Evolutionary conservation across 768 basidiomycete species (phyloP).

Genomic region (Pleurotus citrinopileatus): DNA sequence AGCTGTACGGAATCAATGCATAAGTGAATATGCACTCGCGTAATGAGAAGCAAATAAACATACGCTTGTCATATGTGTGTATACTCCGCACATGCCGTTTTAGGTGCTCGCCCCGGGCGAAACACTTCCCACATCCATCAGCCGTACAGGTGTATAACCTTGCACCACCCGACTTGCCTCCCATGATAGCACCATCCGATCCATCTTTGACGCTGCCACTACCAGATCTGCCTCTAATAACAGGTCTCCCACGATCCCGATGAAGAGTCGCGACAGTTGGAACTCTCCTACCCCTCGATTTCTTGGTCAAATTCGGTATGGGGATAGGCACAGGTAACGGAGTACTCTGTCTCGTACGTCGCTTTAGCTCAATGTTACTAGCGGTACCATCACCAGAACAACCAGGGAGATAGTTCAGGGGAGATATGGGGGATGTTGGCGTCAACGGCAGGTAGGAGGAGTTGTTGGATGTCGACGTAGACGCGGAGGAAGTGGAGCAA

Average conservation of each 20-base stretch:
- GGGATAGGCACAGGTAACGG: conserved; percentile 56
- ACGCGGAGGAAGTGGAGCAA: conserved; percentile 11
- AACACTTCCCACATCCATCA: conserved; percentile 82
- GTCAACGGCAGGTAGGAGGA: conserved; percentile 26
- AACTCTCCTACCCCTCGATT: conserved; percentile 65
- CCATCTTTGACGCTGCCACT: too few species aligned
- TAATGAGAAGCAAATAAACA: conserved; percentile 27
- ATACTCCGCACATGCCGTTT: conserved; percentile 88
- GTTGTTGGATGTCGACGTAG: conserved; percentile 18
- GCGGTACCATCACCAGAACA: too few species aligned
- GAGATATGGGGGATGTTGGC: conserved; percentile 21
- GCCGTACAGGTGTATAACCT: conserved; percentile 75
- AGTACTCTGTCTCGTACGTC: conserved; percentile 29
- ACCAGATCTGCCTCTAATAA: conserved; percentile 14
- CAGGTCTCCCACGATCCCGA: conserved; percentile 25
- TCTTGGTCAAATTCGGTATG: conserved; percentile 68
- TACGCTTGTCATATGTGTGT: conserved; percentile 92
- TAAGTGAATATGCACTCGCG: background rate
- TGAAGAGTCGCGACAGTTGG: conserved; percentile 44
- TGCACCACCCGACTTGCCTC: conserved; percentile 31
- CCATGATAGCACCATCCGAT: background rate
- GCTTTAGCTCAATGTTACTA: conserved; percentile 16
- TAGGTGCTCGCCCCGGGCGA: conserved; percentile 85
- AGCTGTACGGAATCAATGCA: conserved; percentile 41
- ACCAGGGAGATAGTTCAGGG: conserved; percentile 15